Base-by-base conservation (phyloP, 106 monocot species). In the Dioscorea dumetorum region DNA sequence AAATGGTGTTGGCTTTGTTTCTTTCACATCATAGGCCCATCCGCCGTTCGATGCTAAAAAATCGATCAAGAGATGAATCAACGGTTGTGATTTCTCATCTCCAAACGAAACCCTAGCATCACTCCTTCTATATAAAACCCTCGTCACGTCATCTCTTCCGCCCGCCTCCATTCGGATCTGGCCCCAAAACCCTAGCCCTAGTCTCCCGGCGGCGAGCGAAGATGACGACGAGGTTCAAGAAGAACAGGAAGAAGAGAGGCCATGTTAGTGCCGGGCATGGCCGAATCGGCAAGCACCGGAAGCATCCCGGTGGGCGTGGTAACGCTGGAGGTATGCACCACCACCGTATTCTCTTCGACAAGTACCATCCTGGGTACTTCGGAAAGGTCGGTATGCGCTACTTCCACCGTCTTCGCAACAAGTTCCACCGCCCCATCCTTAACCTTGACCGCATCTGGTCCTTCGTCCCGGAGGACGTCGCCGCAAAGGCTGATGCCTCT, bases 261-360 rank as follows among this genome's bases (percentile, higher is more conserved):
- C 88, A 88, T 60, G 88, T 88, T 17, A 78, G 78, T 72, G 84
- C 88, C 21, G 88, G 88, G 8, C 88, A 88, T 52, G 88, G 88
- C 6, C 80, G 88, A 3, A 72, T 88, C 75, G 88, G 88, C 0
- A 88, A 88, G 84, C 88, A 88, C 84, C 68, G 88, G 51, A 88
- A 88, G 73, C 88, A 88, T 22, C 91, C 91, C 15, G 91, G 91
- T 0, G 91, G 91, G 2, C 82, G 91, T 18, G 91, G 91, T 21
- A 91, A 91, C 74, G 91, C 91, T 49, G 91, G 91, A 22, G 91
- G 91, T 4, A 62, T 91, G 91, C 91, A 91, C 77, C 91, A 91
- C 77, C 91, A 91, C 80, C 84, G 88, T 8, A 91, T 91, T 72
- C 80, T 91, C 35, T 82, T 91, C 75, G 91, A 91, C 78, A 91